These are phyloP conservation scores for Pholiota conissans DNA, from an alignment of 768 basidiomycete species.

Conservation along the genomic window DNA sequence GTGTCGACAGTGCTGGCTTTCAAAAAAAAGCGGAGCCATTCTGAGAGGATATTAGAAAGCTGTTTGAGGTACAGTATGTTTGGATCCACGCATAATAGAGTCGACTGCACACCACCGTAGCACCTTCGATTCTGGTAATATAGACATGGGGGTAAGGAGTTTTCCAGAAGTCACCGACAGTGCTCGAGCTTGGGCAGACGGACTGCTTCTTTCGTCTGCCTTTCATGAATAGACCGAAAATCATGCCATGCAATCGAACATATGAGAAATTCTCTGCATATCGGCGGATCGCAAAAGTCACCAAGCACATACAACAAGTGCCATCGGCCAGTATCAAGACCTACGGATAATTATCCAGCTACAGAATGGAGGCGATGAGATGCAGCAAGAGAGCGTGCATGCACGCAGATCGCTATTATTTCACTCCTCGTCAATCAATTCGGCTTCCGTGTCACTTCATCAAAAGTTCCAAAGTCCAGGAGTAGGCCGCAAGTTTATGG, in stretches of 20 bases:
- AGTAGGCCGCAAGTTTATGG: background rate
- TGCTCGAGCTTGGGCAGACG: too few species aligned
- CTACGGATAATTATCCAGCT: background rate
- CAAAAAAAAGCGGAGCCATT: too few species aligned
- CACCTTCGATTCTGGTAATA: too few species aligned
- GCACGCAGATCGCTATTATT: conserved; percentile 26
- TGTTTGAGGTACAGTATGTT: background rate
- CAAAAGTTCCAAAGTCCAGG: background rate
- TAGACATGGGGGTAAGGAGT: too few species aligned
- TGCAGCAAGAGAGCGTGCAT: background rate
- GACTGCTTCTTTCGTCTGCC: too few species aligned
- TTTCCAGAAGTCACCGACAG: too few species aligned
- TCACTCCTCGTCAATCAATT: conserved; percentile 27
- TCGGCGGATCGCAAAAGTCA: too few species aligned
- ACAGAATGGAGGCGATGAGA: background rate
- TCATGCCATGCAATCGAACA: background rate
- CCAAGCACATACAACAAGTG: too few species aligned
- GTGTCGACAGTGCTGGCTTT: background rate
- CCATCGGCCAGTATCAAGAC: background rate
- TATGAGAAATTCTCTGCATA: too few species aligned
- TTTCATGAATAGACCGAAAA: background rate
- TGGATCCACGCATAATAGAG: background rate
- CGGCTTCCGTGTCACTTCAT: conserved; percentile 26
- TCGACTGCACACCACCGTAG: background rate
- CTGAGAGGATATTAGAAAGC: background rate